Evolutionary conservation across 2,329 filamentous ascomycete genomes (phyloP).

Genomic region (Fusarium buharicum): DNA sequence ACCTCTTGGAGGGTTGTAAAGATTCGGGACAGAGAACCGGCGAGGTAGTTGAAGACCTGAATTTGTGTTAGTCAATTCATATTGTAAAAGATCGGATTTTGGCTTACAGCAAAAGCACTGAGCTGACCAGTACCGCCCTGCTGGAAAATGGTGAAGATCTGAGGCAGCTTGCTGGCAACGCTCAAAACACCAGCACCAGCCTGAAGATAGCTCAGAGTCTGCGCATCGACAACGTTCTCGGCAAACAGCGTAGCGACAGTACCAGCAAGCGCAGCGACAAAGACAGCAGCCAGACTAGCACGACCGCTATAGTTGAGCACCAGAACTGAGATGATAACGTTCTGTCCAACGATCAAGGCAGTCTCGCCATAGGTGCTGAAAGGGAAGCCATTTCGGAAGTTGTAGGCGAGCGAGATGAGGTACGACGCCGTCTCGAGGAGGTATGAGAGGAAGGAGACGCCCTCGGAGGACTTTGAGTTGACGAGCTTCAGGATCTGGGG

Average conservation of each 20-base stretch:
- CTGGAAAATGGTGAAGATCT: constrained; percentile 86
- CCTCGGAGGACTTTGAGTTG: constrained; percentile 80
- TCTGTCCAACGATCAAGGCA: constrained; percentile 89
- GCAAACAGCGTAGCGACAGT: constrained; percentile 77
- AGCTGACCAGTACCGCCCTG: constrained; percentile 93
- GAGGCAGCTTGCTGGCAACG: constrained; percentile 91
- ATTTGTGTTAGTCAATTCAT: not conserved
- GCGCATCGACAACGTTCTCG: constrained; percentile 70
- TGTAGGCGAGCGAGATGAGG: constrained; percentile 92
- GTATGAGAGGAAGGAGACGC: constrained; percentile 90
- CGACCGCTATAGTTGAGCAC: constrained; percentile 85
- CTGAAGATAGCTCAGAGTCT: constrained; percentile 79
- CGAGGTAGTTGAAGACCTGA: constrained; percentile 97
- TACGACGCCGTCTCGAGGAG: constrained; percentile 89
- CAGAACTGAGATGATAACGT: constrained; percentile 86
- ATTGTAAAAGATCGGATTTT: accelerated
- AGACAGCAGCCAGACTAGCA: constrained; percentile 74
- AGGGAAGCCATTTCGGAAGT: constrained; percentile 87
- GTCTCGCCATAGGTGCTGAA: constrained; percentile 98
- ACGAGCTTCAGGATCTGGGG: constrained; percentile 96
- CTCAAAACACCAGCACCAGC: constrained; percentile 84
- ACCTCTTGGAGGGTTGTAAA: constrained; percentile 99
- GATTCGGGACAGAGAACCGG: constrained; percentile 91
- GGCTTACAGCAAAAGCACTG: constrained; percentile 90
- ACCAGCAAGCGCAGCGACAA: constrained; percentile 79